Evolutionary conservation across 768 basidiomycete species (phyloP).

Genomic region (Lentinula boryana): DNA sequence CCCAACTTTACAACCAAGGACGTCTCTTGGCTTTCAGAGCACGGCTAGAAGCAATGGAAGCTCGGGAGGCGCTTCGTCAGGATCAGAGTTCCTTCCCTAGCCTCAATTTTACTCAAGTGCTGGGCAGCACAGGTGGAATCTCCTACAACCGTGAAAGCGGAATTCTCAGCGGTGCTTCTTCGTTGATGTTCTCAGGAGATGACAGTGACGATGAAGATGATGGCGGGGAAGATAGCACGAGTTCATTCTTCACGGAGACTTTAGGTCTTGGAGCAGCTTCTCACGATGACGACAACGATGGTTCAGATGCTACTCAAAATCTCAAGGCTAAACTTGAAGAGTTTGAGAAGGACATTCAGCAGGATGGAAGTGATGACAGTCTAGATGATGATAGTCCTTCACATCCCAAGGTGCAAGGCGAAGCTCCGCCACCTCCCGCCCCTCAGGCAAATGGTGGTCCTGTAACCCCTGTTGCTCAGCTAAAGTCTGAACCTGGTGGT

Average conservation of each 20-base stretch:
- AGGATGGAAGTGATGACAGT: slow-evolving; percentile 31
- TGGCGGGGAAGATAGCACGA: slow-evolving; percentile 10
- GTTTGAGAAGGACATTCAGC: slow-evolving; percentile 41
- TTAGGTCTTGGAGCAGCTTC: slow-evolving; percentile 28
- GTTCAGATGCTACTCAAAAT: slow-evolving; percentile 47
- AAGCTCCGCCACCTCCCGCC: slow-evolving; percentile 34
- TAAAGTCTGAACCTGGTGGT: slow-evolving; percentile 43
- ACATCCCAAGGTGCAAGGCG: slow-evolving; percentile 28
- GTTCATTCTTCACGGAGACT: slow-evolving; percentile 45
- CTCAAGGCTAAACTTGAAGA: slow-evolving; percentile 60
- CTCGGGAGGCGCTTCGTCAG: slow-evolving; percentile 26
- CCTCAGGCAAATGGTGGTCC: slow-evolving; percentile 38
- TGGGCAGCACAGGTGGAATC: slow-evolving; percentile 57
- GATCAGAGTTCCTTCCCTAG: slow-evolving; percentile 23
- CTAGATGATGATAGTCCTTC: slow-evolving; percentile 2
- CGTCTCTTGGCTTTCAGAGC: slow-evolving; percentile 61
- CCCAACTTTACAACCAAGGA: slow-evolving; percentile 68
- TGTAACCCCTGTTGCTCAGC: slow-evolving; percentile 38
- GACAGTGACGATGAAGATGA: slow-evolving; percentile 39
- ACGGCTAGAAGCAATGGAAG: slow-evolving; percentile 42
- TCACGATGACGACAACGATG: slow-evolving; percentile 23
- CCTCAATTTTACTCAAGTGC: slow-evolving; percentile 47
- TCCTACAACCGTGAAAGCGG: slow-evolving; percentile 54
- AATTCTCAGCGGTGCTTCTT: slow-evolving; percentile 41
- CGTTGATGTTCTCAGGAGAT: slow-evolving; percentile 61